These are phyloP conservation scores for Pelagophyceae sp. DNA, from an alignment of 352 stramenopile genomes.

Conservation along the genomic window DNA sequence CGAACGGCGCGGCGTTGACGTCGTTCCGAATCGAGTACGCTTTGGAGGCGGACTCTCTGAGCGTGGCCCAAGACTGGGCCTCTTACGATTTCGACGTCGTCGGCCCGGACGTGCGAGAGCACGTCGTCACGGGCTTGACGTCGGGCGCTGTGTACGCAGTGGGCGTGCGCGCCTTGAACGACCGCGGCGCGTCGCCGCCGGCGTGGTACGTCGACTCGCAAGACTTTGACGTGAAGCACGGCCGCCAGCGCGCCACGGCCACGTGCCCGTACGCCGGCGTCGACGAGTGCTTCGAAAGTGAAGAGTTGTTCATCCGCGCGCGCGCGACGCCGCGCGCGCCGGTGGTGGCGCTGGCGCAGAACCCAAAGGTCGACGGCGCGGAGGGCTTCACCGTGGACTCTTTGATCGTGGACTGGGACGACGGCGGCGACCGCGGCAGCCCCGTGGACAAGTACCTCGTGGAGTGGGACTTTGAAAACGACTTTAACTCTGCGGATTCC, in stretches of 20 bases:
- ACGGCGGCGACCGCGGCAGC: conserved; percentile 48
- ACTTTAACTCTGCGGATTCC: conserved; percentile 40
- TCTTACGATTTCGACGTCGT: neutral
- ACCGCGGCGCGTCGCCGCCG: conserved; percentile 56
- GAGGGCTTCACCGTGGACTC: conserved; percentile 46
- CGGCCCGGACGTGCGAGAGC: neutral
- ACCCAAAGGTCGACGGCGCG: conserved; percentile 35
- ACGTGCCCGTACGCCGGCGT: conserved; percentile 53
- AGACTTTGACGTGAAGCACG: conserved; percentile 34
- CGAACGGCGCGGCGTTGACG: conserved; percentile 56
- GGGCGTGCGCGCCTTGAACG: conserved; percentile 67
- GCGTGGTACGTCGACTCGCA: conserved; percentile 35
- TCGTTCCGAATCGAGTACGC: conserved; percentile 76
- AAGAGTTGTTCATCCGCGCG: conserved; percentile 32
- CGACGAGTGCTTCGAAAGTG: conserved; percentile 57
- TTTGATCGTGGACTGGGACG: conserved; percentile 37
- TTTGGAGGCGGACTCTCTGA: conserved; percentile 47
- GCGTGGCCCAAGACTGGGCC: conserved; percentile 7
- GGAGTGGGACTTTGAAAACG: conserved; percentile 68
- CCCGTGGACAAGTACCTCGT: conserved; percentile 70
- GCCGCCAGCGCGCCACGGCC: conserved; percentile 55
- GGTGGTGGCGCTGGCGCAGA: conserved; percentile 36
- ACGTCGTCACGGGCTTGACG: conserved; percentile 24
- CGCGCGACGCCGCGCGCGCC: conserved; percentile 40
- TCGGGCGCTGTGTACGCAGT: conserved; percentile 61